Evolutionary conservation across 169 alveolate species (phyloP).

Genomic region (Cryptosporidium sp.): DNA sequence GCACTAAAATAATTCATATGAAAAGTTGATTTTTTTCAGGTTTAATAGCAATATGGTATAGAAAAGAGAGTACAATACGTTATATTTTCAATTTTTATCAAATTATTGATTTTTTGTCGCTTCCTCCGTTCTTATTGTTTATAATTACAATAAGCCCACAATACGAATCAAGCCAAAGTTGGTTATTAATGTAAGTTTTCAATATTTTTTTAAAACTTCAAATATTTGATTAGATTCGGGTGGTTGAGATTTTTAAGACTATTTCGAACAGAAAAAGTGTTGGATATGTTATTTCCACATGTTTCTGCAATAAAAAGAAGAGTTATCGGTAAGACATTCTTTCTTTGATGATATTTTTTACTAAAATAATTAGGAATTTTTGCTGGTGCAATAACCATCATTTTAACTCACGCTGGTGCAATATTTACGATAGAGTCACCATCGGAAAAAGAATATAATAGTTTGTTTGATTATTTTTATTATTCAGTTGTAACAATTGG

Average conservation of each 20-base stretch:
- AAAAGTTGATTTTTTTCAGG: constrained; percentile 19
- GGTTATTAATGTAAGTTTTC: constrained; percentile 44
- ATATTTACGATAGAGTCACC: constrained; percentile 79
- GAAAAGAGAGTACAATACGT: constrained; percentile 33
- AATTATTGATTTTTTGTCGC: constrained; percentile 32
- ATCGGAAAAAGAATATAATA: constrained; percentile 25
- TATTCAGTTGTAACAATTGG: constrained; percentile 79
- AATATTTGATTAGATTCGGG: constrained; percentile 12
- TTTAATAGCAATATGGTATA: constrained; percentile 51
- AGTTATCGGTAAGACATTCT: constrained; percentile 32
- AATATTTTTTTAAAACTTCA: too few relatives aligned
- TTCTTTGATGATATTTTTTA: background rate
- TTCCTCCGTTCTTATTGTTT: constrained; percentile 39
- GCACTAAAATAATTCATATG: background rate
- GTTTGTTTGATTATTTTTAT: constrained; percentile 74
- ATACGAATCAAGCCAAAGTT: constrained; percentile 53
- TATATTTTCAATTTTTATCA: constrained; percentile 46
- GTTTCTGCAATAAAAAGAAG: constrained; percentile 56
- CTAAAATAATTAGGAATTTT: constrained; percentile 10
- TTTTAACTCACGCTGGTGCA: constrained; percentile 79
- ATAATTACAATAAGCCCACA: constrained; percentile 33
- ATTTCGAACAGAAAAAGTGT: constrained; percentile 62
- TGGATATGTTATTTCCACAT: constrained; percentile 61
- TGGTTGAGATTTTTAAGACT: constrained; percentile 70
- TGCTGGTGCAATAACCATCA: constrained; percentile 73